Percentiles rank a stretch among this genome's conserved stretches.
These are phyloP conservation scores for Lachancea mirantina DNA, from an alignment of 805 yeast species.

Conservation along the genomic window DNA sequence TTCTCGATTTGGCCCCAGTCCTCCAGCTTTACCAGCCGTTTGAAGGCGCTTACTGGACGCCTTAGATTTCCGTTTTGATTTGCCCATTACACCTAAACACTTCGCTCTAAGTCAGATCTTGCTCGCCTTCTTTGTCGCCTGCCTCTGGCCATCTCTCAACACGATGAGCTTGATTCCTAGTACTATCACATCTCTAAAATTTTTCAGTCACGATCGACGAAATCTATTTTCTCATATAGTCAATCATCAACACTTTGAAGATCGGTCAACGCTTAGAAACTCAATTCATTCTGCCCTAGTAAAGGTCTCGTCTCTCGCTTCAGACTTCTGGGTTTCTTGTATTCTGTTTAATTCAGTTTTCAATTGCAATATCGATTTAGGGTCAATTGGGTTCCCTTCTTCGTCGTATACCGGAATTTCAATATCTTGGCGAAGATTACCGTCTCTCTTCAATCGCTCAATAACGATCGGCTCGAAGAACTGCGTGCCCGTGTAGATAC, in stretches of 20 bases:
- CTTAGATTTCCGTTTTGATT: constrained; percentile 61
- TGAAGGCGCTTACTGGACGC: constrained; percentile 36
- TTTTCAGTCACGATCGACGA: no score
- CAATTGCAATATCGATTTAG: constrained; percentile 15
- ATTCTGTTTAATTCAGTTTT: constrained; percentile 15
- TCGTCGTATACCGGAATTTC: constrained; percentile 47
- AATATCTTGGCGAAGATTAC: constrained; percentile 55
- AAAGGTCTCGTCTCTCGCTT: constrained; percentile 9
- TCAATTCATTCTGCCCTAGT: no score
- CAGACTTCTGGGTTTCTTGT: constrained; percentile 11
- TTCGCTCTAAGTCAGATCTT: no score
- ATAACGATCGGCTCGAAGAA: constrained; percentile 71
- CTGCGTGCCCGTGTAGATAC: constrained; percentile 44
- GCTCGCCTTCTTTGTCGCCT: no score
- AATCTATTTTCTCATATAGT: no score
- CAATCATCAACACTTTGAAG: no score
- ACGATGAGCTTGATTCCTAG: no score
- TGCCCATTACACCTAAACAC: no score
- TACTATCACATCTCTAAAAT: no score
- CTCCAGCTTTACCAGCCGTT: constrained; percentile 28
- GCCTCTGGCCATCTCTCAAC: no score
- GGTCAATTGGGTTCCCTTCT: constrained; percentile 34
- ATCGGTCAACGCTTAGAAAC: no score
- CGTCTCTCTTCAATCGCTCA: constrained; percentile 59
- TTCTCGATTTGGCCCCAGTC: constrained; percentile 40